Evolutionary conservation across 306 rosid genomes (phyloP).

Genomic region (Cajanus cajan): DNA sequence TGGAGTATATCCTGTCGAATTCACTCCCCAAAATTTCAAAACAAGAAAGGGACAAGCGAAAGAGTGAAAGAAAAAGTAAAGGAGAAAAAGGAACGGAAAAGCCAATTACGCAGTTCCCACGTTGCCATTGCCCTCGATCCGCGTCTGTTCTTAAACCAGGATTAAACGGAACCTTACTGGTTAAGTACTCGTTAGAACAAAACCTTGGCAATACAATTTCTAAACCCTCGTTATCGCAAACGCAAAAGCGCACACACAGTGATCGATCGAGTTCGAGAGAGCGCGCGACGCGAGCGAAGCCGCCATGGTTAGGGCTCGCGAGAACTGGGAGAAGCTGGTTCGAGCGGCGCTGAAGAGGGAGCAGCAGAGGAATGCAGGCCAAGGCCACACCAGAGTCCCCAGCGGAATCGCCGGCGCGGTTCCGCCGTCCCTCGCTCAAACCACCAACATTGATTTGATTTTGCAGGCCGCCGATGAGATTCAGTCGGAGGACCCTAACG

Average conservation of each 20-base stretch:
- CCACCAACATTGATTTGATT: slow-evolving; percentile 75
- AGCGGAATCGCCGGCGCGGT: slow-evolving; percentile 84
- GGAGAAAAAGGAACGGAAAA: not conserved
- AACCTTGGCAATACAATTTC: not conserved
- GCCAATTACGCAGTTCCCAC: slow-evolving; percentile 6
- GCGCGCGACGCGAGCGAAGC: slow-evolving; percentile 31
- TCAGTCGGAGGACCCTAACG: slow-evolving; percentile 72
- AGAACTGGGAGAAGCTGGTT: slow-evolving; percentile 79
- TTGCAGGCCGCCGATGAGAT: slow-evolving; percentile 90
- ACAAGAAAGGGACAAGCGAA: not conserved
- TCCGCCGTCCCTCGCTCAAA: slow-evolving; percentile 70
- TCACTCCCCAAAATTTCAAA: not conserved
- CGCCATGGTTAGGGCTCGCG: slow-evolving; percentile 70
- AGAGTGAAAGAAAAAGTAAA: not conserved
- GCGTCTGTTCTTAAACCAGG: not conserved
- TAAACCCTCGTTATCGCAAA: not conserved
- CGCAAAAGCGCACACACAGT: not conserved
- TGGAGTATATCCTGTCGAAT: not conserved
- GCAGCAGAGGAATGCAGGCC: slow-evolving; percentile 67
- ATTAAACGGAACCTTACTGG: not conserved
- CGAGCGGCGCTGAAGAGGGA: slow-evolving; percentile 77
- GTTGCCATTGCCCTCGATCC: slow-evolving; percentile 3
- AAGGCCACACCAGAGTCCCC: slow-evolving; percentile 56
- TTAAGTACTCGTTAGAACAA: not conserved
- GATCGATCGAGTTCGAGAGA: not conserved